A percentile compares a stretch with the other conserved stretches of the same genome.
phyloP scores from a whole-genome alignment of 1,284 basidiomycete species.

The Inonotus obliquus region DNA sequence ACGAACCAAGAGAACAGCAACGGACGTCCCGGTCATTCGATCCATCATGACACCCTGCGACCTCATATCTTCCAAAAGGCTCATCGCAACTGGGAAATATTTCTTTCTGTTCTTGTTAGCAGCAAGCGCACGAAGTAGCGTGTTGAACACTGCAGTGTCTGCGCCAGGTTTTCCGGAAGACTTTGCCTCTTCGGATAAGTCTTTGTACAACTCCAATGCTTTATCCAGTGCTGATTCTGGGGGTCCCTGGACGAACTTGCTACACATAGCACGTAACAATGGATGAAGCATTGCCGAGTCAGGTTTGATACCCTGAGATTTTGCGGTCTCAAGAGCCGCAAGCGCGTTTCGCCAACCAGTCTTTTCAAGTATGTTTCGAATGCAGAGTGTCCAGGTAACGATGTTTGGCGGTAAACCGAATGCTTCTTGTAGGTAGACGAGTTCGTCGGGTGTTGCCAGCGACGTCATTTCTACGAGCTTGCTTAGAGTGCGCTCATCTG shows the following conservation, averaged over 20 bases:
- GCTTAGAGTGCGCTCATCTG: constrained; percentile 31
- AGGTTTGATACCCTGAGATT: constrained; percentile 38
- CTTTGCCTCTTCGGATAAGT: not conserved
- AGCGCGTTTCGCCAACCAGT: constrained; percentile 34
- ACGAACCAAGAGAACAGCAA: constrained; percentile 59
- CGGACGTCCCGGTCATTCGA: constrained; percentile 41
- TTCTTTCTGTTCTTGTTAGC: constrained; percentile 39
- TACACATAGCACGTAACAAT: constrained; percentile 47
- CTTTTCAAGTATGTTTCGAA: constrained; percentile 41
- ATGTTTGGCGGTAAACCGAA: constrained; percentile 37
- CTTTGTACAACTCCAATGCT: constrained; percentile 45
- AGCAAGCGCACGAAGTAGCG: constrained; percentile 50
- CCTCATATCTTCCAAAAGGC: constrained; percentile 52
- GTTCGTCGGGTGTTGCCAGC: constrained; percentile 32
- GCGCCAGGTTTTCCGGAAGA: constrained; percentile 16
- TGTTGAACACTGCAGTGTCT: constrained; percentile 49
- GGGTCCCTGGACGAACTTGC: constrained; percentile 30
- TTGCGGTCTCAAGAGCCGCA: constrained; percentile 43
- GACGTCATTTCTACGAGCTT: constrained; percentile 33
- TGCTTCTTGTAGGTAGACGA: constrained; percentile 39
- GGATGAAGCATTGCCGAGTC: constrained; percentile 46
- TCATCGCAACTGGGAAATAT: constrained; percentile 43
- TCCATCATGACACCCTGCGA: constrained; percentile 31
- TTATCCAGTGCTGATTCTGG: constrained; percentile 39
- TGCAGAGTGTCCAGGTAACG: constrained; percentile 46